Evolutionary conservation across 139 green algal genomes (phyloP).

Genomic region (Diplosphaera chodatii): DNA sequence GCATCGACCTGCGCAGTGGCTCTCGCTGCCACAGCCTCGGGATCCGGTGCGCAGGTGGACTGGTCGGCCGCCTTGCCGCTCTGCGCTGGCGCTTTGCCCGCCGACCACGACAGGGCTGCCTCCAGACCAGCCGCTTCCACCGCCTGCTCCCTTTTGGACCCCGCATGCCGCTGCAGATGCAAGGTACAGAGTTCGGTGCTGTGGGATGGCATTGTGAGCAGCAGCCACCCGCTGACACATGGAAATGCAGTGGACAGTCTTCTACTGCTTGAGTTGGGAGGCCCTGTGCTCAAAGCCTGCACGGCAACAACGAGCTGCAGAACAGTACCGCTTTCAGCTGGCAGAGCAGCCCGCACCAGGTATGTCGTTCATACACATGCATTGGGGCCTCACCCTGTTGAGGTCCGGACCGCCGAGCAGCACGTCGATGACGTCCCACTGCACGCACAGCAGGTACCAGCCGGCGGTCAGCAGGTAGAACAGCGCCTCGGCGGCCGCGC

Average conservation of each 20-base stretch:
- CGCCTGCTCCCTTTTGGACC: background rate
- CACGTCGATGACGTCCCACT: background rate
- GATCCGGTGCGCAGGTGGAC: too few species aligned
- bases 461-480: background rate
- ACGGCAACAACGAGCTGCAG: too few species aligned
- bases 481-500: background rate
- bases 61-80: too few species aligned
- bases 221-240: too few species aligned
- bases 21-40: too few species aligned
- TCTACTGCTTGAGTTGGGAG: too few species aligned
- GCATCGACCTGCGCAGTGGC: background rate
- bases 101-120: background rate
- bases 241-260: too few species aligned
- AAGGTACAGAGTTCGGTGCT: background rate
- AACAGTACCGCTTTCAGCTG: background rate
- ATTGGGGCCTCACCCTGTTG: background rate
- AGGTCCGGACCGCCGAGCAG: background rate
- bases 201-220: too few species aligned
- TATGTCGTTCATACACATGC: background rate
- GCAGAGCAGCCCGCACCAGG: background rate
- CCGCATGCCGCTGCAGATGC: background rate
- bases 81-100: too few species aligned
- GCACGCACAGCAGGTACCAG: slow-evolving; percentile 1
- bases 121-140: background rate
- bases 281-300: too few species aligned